phyloP scores from a whole-genome alignment of 2,329 filamentous ascomycete species.

The Cladorrhinum sp. region DNA sequence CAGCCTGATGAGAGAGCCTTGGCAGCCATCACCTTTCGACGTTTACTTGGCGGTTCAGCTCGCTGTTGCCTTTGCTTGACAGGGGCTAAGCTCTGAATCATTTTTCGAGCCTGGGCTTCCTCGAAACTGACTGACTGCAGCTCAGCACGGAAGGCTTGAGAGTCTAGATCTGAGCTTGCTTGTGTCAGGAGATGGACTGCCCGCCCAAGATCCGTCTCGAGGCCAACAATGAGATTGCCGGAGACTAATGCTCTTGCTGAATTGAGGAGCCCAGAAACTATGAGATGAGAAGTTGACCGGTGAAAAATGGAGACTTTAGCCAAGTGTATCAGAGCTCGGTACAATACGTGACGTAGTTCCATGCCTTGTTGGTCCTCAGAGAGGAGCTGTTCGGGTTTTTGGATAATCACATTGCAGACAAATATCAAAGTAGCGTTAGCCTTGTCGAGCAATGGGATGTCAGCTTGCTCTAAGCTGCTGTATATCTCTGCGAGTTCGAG shows the following conservation, averaged over 20 bases:
- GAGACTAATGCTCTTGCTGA: constrained; percentile 18
- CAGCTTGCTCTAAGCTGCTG: constrained; percentile 10
- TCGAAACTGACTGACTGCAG: constrained; percentile 17
- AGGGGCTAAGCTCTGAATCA: constrained; percentile 7
- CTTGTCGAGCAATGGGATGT: constrained; percentile 26
- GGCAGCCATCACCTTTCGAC: constrained; percentile 5
- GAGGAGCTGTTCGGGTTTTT: constrained; percentile 18
- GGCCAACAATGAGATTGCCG: constrained; percentile 20
- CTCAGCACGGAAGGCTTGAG: constrained; percentile 1
- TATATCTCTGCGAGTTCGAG: constrained; percentile 32
- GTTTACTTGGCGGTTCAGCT: constrained; percentile 14
- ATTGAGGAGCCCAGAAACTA: constrained; percentile 26
- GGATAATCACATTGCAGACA: constrained; percentile 26
- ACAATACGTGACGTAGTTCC: constrained; percentile 19
- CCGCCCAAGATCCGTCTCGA: constrained; percentile 27
- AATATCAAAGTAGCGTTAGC: constrained; percentile 29
- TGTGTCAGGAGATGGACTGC: constrained; percentile 21
- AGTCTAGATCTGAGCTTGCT: constrained; percentile 5
- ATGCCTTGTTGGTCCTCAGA: constrained; percentile 19
- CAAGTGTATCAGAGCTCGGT: constrained; percentile 28
- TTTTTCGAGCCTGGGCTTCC: constrained; percentile 18
- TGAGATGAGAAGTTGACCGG: constrained; percentile 28
- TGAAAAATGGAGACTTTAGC: constrained; percentile 24
- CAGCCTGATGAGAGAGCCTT: background rate
- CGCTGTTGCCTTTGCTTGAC: background rate